A percentile compares a stretch with the other conserved stretches of the same genome.
Conservation (phyloP, 805 yeast genomes). For the Pichia cabralensis region DNA sequence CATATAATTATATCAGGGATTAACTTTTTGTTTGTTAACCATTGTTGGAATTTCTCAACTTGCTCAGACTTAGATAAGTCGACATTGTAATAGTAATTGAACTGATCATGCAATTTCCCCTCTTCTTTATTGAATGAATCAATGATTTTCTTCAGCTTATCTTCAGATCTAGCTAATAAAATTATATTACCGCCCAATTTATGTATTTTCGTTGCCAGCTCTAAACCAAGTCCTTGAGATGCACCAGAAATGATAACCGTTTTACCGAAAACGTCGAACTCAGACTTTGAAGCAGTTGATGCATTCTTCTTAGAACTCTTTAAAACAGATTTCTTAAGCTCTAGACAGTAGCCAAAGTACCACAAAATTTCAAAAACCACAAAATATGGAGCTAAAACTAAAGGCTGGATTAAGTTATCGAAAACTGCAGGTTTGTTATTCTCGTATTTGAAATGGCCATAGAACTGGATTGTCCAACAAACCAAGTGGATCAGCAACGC, state of each 20-base stretch:
- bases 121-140: conserved; percentile 14
- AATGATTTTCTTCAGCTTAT: conserved; percentile 41
- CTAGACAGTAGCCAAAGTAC: conserved; percentile 53
- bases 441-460: conserved; percentile 82
- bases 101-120: conserved; percentile 23
- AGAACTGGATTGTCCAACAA: conserved; percentile 77
- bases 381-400: conserved; percentile 86
- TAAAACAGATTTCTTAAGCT: too few species aligned
- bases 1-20: conserved; percentile 68
- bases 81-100: conserved; percentile 36
- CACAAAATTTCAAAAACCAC: conserved; percentile 73
- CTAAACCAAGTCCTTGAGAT: conserved; percentile 87
- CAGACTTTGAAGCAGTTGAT: too few species aligned
- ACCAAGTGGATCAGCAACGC: conserved; percentile 36
- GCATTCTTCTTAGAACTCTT: too few species aligned
- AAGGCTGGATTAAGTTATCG: conserved; percentile 74
- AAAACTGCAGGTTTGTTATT: conserved; percentile 76
- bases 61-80: conserved; percentile 53
- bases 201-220: conserved; percentile 46
- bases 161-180: conserved; percentile 67
- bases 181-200: conserved; percentile 52
- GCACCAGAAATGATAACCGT: conserved; percentile 94
- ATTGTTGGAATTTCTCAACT: conserved; percentile 30
- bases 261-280: too few species aligned
- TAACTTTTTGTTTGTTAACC: conserved; percentile 14